phyloP scores from a whole-genome alignment of 2,329 filamentous ascomycete species.

The Diaporthe australafricana region DNA sequence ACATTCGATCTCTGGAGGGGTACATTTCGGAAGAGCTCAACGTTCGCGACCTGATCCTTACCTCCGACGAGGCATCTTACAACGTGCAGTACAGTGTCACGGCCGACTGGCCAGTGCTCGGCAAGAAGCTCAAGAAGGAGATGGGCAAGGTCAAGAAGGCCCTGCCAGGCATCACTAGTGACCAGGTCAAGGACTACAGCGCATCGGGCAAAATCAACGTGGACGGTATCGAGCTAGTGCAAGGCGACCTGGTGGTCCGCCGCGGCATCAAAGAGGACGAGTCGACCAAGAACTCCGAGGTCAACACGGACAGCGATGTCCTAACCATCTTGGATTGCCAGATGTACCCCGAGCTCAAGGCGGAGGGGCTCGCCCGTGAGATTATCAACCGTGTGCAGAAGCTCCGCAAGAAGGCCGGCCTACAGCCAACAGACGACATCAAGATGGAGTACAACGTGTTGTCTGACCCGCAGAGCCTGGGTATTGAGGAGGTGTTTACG shows the following conservation, averaged over 20 bases:
- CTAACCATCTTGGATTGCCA: constrained; percentile 85
- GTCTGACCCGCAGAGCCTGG: constrained; percentile 81
- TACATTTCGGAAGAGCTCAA: constrained; percentile 96
- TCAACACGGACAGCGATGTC: constrained; percentile 89
- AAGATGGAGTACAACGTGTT: constrained; percentile 93
- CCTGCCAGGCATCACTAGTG: constrained; percentile 80
- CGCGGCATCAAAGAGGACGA: constrained; percentile 81
- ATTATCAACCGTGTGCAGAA: constrained; percentile 94
- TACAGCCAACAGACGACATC: constrained; percentile 92
- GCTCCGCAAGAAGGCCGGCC: constrained; percentile 91
- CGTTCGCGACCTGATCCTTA: constrained; percentile 84
- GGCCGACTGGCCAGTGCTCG: constrained; percentile 93
- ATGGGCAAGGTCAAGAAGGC: constrained; percentile 92
- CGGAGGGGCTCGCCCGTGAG: constrained; percentile 88
- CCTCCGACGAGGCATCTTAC: constrained; percentile 89
- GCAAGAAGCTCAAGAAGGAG: constrained; percentile 98
- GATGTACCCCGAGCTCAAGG: constrained; percentile 79
- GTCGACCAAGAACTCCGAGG: constrained; percentile 80
- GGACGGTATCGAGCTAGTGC: constrained; percentile 84
- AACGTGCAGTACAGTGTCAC: constrained; percentile 91
- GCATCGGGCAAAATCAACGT: constrained; percentile 80
- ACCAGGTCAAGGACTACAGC: constrained; percentile 84
- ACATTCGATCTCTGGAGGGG: constrained; percentile 85
- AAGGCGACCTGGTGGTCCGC: constrained; percentile 86
- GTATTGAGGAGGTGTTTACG: constrained; percentile 76